phyloP scores from a whole-genome alignment of 2,329 filamentous ascomycete genomes.

The Alternaria arborescens region DNA sequence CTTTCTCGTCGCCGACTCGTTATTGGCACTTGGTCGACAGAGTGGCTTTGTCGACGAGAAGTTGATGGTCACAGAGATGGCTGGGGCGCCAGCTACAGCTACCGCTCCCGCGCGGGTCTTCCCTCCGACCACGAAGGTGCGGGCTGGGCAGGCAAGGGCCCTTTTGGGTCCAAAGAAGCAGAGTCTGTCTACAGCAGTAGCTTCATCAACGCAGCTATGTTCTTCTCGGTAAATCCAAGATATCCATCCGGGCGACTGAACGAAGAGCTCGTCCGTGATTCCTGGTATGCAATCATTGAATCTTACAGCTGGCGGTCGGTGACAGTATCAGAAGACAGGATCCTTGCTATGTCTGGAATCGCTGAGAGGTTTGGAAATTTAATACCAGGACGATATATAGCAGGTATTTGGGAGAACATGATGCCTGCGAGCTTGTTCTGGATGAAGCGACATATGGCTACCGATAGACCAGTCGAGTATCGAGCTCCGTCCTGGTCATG shows the following conservation, averaged over 20 bases:
- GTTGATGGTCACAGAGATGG: fast-evolving
- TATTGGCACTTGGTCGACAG: background rate
- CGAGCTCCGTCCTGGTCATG: background rate
- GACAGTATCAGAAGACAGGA: background rate
- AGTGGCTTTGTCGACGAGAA: background rate
- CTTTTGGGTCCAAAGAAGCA: background rate
- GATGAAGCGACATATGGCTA: too few relatives aligned
- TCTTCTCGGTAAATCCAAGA: background rate
- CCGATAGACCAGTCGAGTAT: background rate
- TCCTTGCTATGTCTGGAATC: background rate
- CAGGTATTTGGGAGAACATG: background rate
- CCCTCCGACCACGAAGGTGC: fast-evolving
- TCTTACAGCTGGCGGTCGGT: background rate
- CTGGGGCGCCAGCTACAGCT: fast-evolving
- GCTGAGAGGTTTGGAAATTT: background rate
- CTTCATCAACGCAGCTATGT: background rate
- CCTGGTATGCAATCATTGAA: fast-evolving
- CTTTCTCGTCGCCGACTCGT: background rate
- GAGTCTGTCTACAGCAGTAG: background rate
- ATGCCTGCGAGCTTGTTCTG: fast-evolving
- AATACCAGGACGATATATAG: fast-evolving
- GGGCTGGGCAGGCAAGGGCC: fast-evolving
- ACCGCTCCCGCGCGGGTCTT: too few relatives aligned
- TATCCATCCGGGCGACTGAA: background rate
- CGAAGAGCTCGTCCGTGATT: fast-evolving